Evolutionary conservation across 2,329 filamentous ascomycete species (phyloP), one percentile per base, ranked within the genome.

Genomic region (Neospermospora avenae): DNA sequence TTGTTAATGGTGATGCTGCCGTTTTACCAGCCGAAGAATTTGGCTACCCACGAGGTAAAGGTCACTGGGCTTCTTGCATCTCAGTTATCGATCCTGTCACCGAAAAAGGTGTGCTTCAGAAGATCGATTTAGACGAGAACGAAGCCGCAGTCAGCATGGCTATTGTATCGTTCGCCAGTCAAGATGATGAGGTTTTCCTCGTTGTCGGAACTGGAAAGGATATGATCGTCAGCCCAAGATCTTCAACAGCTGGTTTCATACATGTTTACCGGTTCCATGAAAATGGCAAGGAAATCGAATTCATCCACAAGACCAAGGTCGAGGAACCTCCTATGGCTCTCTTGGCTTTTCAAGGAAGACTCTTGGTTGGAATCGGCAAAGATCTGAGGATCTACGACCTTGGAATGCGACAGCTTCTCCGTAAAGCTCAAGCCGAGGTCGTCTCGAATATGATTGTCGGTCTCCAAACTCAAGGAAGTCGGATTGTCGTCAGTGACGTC

Each of bases 1-100:
- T 85, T 3, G 84, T 86, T 7, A 92, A 91, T 71, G 90, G 89
- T 5, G 88, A 93, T 64, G 80, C 83, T n/a, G 78, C 81, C 4
- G 80, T 87, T 11, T 79, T 95, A 2, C 86, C 90, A 0, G 84
- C 91, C 1, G 84, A 88, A 66, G 90, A 96, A 4, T 97, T 99
- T 72, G 95, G 95, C 1, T 91, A 97, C 70, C 90, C 95, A 10
- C 85, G 87, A 59, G 92, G 86, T 24, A 86, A 84, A 61, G 89
- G 90, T 20, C 89, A 93, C 65, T 99, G 95, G 95, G 91, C 95
- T 42, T 98, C 93, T 10, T 98, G 93, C 74, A 93, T 99, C 66
- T 92, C 91, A 70, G 84, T 97, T 20, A 82, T 99, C 18, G 95
- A 99, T 70, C 93, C 95, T 0, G 73, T 93, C 2, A 83, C 79